phyloP scores from a whole-genome alignment of 2,329 filamentous ascomycete species.

The Alternaria consortialis region DNA sequence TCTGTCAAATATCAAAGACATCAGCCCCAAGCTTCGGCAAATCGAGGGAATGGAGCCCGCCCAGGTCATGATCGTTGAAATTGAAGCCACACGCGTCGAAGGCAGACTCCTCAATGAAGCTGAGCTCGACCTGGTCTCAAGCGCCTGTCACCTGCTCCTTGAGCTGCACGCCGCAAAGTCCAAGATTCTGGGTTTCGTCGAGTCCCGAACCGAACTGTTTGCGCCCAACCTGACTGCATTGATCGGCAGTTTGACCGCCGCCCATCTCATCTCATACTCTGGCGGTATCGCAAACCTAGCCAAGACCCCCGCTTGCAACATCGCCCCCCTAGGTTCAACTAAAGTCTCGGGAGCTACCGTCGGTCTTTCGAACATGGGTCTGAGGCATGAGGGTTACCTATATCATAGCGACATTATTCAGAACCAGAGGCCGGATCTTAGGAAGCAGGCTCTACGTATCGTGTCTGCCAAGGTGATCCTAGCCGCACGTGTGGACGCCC shows the following conservation, averaged over 20 bases:
- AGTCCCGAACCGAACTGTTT: conserved; percentile 96
- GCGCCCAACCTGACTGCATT: conserved; percentile 92
- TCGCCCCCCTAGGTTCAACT: conserved; percentile 89
- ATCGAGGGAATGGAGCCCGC: conserved; percentile 80
- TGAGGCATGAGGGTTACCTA: conserved; percentile 91
- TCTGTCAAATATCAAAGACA: conserved; percentile 83
- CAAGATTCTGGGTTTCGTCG: conserved; percentile 89
- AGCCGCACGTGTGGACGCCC: conserved; percentile 89
- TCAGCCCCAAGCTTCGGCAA: conserved; percentile 79
- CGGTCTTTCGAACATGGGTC: conserved; percentile 83
- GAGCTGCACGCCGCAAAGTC: conserved; percentile 86
- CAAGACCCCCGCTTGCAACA: conserved; percentile 92
- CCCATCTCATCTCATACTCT: conserved; percentile 93
- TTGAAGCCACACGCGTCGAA: conserved; percentile 90
- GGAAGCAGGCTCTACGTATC: conserved; percentile 93
- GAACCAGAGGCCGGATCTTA: conserved; percentile 83
- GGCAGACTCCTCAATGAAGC: conserved; percentile 78
- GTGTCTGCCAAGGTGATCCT: conserved; percentile 92
- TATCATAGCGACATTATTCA: conserved; percentile 92
- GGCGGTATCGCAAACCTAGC: conserved; percentile 88
- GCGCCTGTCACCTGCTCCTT: conserved; percentile 88
- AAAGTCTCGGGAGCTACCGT: conserved; percentile 82
- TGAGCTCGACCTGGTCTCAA: conserved; percentile 76
- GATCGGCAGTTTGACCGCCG: conserved; percentile 90
- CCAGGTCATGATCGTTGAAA: conserved; percentile 92